Evolutionary conservation across 2,329 filamentous ascomycete genomes (phyloP).

Genomic region (Neonectria neomacrospora): DNA sequence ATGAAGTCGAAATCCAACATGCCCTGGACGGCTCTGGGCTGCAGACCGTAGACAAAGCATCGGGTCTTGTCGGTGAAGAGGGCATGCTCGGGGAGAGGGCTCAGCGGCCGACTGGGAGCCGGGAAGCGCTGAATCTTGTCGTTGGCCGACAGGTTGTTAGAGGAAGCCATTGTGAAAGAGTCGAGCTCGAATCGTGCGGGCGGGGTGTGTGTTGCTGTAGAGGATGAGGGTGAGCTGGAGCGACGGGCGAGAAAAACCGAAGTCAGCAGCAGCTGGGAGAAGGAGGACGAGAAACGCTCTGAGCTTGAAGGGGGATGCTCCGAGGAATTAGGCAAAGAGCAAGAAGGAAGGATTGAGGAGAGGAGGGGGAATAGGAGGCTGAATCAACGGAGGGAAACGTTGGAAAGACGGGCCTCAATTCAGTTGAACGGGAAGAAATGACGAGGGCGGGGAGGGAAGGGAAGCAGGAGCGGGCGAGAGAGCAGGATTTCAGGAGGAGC

Average conservation of each 20-base stretch:
- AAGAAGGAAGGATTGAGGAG: slow-evolving; percentile 27
- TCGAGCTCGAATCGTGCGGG: slow-evolving; percentile 39
- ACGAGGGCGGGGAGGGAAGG: slow-evolving; percentile 33
- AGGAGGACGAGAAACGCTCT: slow-evolving; percentile 37
- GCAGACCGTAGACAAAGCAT: slow-evolving; percentile 99
- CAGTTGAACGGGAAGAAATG: slow-evolving; percentile 39
- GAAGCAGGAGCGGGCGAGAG: slow-evolving; percentile 26
- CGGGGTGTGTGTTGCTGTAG: slow-evolving; percentile 22
- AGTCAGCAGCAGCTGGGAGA: slow-evolving; percentile 36
- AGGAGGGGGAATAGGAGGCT: slow-evolving; percentile 31
- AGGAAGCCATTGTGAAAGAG: slow-evolving; percentile 62
- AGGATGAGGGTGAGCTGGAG: slow-evolving; percentile 34
- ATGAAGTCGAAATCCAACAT: slow-evolving; percentile 99
- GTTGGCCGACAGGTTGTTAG: slow-evolving; percentile 79
- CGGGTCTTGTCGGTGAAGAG: slow-evolving; percentile 99
- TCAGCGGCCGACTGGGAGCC: slow-evolving; percentile 90
- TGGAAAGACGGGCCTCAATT: slow-evolving; percentile 37
- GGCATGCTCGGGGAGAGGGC: slow-evolving; percentile 85
- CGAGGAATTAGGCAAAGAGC: slow-evolving; percentile 42
- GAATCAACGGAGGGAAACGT: slow-evolving; percentile 38
- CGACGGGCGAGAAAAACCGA: slow-evolving; percentile 33
- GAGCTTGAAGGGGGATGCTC: slow-evolving; percentile 43
- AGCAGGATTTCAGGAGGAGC: slow-evolving; percentile 47
- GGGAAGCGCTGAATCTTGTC: slow-evolving; percentile 98
- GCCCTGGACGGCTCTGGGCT: slow-evolving; percentile 90